Evolutionary conservation across 257 asterid genomes (phyloP).

Genomic region (Nicotiana attenuata): DNA sequence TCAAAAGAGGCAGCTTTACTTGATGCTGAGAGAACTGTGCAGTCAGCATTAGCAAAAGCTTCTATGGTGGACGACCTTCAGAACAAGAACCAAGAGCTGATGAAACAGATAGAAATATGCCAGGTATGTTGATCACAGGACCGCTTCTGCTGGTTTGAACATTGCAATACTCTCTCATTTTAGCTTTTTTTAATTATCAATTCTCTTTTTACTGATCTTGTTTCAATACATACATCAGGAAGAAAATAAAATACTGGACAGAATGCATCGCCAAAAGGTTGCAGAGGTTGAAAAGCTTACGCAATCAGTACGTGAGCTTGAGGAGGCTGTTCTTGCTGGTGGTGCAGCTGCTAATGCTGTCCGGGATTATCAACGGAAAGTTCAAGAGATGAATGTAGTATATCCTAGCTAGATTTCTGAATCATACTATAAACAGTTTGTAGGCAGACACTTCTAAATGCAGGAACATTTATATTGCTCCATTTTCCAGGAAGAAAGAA

Average conservation of each 20-base stretch:
- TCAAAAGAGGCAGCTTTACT: constrained; percentile 97
- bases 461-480: neutral
- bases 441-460: neutral
- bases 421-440: neutral
- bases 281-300: constrained; percentile 27
- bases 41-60: constrained; percentile 87
- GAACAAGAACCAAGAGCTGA: constrained; percentile 92
- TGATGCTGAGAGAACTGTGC: constrained; percentile 95
- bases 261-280: constrained; percentile 23
- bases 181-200: neutral
- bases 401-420: neutral
- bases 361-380: constrained; percentile 24
- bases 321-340: constrained; percentile 24
- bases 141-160: neutral
- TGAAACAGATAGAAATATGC: constrained; percentile 96
- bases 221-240: constrained; percentile 22
- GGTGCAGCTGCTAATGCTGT: constrained; percentile 28
- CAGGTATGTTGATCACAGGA: constrained; percentile 41
- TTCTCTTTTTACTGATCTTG: neutral
- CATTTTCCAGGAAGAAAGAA: constrained; percentile 18
- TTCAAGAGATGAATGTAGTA: constrained; percentile 26
- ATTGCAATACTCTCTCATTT: neutral
- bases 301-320: constrained; percentile 25
- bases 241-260: constrained; percentile 19
- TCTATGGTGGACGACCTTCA: constrained; percentile 99